Evolutionary conservation across 345 rosid species (phyloP).

Genomic region (Capsella bursapastoris): DNA sequence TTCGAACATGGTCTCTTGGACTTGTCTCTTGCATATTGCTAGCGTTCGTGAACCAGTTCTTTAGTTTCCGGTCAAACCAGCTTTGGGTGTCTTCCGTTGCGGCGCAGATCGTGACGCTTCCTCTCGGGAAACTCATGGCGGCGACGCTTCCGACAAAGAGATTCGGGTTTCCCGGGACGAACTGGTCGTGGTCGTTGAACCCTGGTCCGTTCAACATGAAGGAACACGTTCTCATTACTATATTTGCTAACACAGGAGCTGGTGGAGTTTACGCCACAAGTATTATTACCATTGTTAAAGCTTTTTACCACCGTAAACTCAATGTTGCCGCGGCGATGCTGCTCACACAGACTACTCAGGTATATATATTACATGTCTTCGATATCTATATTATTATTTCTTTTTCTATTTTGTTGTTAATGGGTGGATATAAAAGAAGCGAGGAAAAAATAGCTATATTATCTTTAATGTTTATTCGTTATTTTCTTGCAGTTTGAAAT

Average conservation of each 20-base stretch:
- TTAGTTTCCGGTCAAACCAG: constrained; percentile 52
- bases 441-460: not conserved
- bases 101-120: constrained; percentile 55
- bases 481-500: not conserved
- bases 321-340: constrained; percentile 47
- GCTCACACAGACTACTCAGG: constrained; percentile 80
- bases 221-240: constrained; percentile 64
- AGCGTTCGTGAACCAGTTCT: constrained; percentile 62
- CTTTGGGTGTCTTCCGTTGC: constrained; percentile 48
- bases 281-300: constrained; percentile 54
- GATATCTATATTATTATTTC: not conserved
- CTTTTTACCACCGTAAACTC: constrained; percentile 52
- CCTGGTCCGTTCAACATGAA: constrained; percentile 61
- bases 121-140: constrained; percentile 57
- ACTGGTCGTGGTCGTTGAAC: constrained; percentile 54
- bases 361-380: constrained; percentile 5
- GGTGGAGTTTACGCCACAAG: constrained; percentile 51
- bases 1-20: constrained; percentile 66
- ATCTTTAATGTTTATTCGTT: not conserved
- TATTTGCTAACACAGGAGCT: constrained; percentile 59
- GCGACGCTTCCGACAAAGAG: constrained; percentile 51
- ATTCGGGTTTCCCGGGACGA: constrained; percentile 44
- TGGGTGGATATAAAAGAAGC: constrained; percentile 12
- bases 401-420: not conserved
- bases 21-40: constrained; percentile 51